A percentile compares a stretch with the other conserved stretches of the same genome.
Conservation (phyloP, 192 early-diverging fungal genomes). For the Piromyces finnis region DNA sequence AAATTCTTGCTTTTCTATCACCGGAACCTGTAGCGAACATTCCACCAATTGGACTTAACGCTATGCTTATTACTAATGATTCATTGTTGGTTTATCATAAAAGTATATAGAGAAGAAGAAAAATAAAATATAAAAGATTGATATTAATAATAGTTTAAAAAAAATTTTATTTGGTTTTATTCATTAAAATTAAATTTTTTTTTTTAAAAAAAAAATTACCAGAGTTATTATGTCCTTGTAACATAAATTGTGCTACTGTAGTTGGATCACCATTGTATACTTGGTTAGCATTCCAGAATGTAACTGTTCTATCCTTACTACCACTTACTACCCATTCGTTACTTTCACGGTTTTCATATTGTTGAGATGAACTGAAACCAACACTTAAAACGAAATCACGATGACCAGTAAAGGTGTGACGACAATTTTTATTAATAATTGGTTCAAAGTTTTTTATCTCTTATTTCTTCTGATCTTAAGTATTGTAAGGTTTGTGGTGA, state of each 20-base stretch:
- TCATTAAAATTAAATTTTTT: too few species aligned
- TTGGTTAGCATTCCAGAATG: slow-evolving; percentile 77
- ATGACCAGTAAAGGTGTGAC: slow-evolving; percentile 46
- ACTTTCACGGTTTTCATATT: background rate
- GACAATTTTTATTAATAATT: slow-evolving; percentile 13
- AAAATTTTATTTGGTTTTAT: too few species aligned
- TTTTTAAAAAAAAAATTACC: too few species aligned
- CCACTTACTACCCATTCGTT: slow-evolving; percentile 76
- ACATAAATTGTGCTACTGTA: slow-evolving; percentile 40
- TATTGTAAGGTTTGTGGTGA: slow-evolving; percentile 10
- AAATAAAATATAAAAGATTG: too few species aligned
- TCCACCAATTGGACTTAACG: slow-evolving; percentile 56
- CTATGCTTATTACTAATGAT: slow-evolving; percentile 73
- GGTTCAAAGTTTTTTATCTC: slow-evolving; percentile 1
- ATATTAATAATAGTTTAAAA: too few species aligned
- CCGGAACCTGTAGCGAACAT: slow-evolving; percentile 94
- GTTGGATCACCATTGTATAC: slow-evolving; percentile 16
- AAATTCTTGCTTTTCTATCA: slow-evolving; percentile 78
- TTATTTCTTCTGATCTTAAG: slow-evolving; percentile 3
- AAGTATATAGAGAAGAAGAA: too few species aligned
- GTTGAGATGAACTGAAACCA: slow-evolving; percentile 33
- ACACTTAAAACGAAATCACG: slow-evolving; percentile 96
- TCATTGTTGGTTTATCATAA: background rate
- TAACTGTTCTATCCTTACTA: slow-evolving; percentile 81
- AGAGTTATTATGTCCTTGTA: slow-evolving; percentile 96